Base-by-base conservation (phyloP, 2,329 filamentous ascomycete species). In the Cytospora schulzeri region DNA sequence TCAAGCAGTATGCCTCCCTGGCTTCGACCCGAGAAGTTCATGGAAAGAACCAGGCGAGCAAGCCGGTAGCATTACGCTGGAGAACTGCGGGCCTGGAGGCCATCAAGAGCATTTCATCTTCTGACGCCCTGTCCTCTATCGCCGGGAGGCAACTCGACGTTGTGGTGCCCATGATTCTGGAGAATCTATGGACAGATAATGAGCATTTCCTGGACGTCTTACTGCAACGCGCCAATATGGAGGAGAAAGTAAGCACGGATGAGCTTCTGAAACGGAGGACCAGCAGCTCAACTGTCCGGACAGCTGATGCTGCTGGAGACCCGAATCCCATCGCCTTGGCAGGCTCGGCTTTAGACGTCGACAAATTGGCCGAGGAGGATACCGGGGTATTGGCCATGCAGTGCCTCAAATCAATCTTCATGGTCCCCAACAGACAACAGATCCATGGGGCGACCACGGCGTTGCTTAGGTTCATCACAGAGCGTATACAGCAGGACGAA, bases 361-460 rank as follows among this genome's bases (percentile, higher is more conserved):
- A 98, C 76, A 92, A 90, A 74, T 80, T 95, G 66, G 93, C 92
- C 1, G 93, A 98, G 76, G 89, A 97, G 78, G 91, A 96, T 72
- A 92, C 93, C 19, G 91, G 91, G 31, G 82, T 96, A 9, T 80
- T 96, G 67, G 94, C 95, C 5, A 82, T 97, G 70, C 89, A 93
- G 71, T 96, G 93, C 73, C 79, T 99, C 62, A 91, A 94, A 76
- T 88, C 90, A 70, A 91, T 97, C 55, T 97, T 96, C 71, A 83
- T 91, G 33, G 87, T 88, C 11, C 92, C 93, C 67, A 96, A 93
- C 72, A 84, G 92, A 62, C 84, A 88, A 11, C 94, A 97, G 75
- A 89, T 96, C 54, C 88, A 93, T 63, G 81, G 86, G 48, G 92
- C 92, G 19, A 95, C 93, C 0, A 80, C 81, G 1, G 85, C 90